Base-by-base conservation (phyloP, 768 basidiomycete species). In the Mycena chlorophos region DNA sequence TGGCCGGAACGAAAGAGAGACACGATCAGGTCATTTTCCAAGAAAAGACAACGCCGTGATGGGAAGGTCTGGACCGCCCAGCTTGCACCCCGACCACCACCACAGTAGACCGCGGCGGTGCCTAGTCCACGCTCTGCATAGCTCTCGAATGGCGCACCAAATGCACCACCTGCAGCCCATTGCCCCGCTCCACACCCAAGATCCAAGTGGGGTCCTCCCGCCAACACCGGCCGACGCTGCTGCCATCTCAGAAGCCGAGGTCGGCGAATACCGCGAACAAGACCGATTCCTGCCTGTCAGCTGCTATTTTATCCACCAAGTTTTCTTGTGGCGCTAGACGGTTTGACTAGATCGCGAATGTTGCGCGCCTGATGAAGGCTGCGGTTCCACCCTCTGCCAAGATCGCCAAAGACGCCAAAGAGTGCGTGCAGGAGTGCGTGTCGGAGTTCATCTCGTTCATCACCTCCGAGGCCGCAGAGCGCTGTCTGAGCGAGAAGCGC, bases 391-490 rank as follows among this genome's bases (percentile, higher is more conserved):
- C 86, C 0, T 89, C 89, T 20, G 93, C 96, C 31, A 99, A 99
- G 75, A 96, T 98, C 65, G 91, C 93, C 4, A 98, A 98, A 71
- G 96, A 99, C 73, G 94, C 94, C 42, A 99, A 99, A 70, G 96
- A 99, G 74, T 94, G 91, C 72, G 93, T 98, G 45, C 96, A 99
- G 70, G 96, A 98, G 74, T 97, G 95, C 72, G 94, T 97, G 54
- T 94, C 91, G 40, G 96, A 99, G 75, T 99, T 97, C 78, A 98
- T 99, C 71, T 88, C 86, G 65, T 99, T 99, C 80, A 94, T 99
- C 75, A 98, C 96, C 29, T 91, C 88, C 38, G 96, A 99, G 71
- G 96, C 96, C 6, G 93, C 92, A 19, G 96, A 98, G 73, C 93
- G 93, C 66, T 95, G 94, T 64, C 84, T 89, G 67, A 78, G 90